Conservation (phyloP, 1,139 yeast species). For the Blastobotrys proliferans region DNA sequence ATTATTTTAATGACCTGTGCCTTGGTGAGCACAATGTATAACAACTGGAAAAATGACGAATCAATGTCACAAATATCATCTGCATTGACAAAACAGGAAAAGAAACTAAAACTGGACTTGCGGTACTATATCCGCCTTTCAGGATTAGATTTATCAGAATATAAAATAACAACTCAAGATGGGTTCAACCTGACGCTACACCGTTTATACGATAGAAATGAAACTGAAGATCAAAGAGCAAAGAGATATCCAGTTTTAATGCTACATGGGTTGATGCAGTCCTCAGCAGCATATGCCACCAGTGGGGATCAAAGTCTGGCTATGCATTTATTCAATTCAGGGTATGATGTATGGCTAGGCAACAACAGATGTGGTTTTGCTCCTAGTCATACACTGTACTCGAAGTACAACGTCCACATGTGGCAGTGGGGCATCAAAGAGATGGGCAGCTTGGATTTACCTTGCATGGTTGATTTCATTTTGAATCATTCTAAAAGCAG, state of each 20-base stretch:
- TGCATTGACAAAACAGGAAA: slow-evolving; percentile 26
- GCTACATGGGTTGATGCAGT: slow-evolving; percentile 82
- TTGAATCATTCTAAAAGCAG: slow-evolving; percentile 39
- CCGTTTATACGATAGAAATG: slow-evolving; percentile 53
- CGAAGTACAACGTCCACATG: slow-evolving; percentile 45
- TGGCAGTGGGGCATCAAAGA: slow-evolving; percentile 82
- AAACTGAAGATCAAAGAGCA: slow-evolving; percentile 30
- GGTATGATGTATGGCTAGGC: slow-evolving; percentile 93
- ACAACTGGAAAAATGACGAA: slow-evolving; percentile 1
- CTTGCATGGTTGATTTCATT: slow-evolving; percentile 65
- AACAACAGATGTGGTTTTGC: slow-evolving; percentile 84
- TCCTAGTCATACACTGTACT: slow-evolving; percentile 53
- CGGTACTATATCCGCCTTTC: slow-evolving; percentile 61
- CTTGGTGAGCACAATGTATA: slow-evolving; percentile 12
- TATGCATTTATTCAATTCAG: slow-evolving; percentile 52
- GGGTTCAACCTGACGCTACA: slow-evolving; percentile 68
- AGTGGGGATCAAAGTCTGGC: slow-evolving; percentile 76
- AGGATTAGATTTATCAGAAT: slow-evolving; percentile 56
- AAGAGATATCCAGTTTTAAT: slow-evolving; percentile 56
- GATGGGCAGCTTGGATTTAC: slow-evolving; percentile 73
- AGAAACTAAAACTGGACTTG: slow-evolving; percentile 45
- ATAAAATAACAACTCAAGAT: slow-evolving; percentile 67
- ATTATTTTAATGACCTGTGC: slow-evolving; percentile 33
- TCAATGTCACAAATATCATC: background rate
- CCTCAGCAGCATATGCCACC: slow-evolving; percentile 79